These are phyloP conservation scores for Clitoria ternatea DNA, from an alignment of 306 rosid genomes.

Conservation along the genomic window DNA sequence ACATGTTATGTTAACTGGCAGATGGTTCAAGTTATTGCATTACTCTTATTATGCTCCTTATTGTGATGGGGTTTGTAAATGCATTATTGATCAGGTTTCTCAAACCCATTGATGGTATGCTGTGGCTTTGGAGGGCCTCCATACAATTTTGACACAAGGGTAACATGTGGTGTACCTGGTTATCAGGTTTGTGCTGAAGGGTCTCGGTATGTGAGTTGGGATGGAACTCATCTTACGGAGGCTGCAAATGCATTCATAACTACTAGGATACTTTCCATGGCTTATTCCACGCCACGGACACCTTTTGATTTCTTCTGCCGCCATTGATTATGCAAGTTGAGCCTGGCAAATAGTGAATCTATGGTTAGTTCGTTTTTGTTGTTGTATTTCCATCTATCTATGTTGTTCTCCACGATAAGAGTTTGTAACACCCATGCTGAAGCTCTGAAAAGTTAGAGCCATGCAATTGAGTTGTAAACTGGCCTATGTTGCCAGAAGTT, in stretches of 20 bases:
- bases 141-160: slow-evolving; percentile 60
- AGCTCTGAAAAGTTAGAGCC: neutral
- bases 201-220: slow-evolving; percentile 64
- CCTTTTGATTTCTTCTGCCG: slow-evolving; percentile 70
- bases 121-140: slow-evolving; percentile 94
- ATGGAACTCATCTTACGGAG: slow-evolving; percentile 74
- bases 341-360: neutral
- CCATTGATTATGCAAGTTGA: slow-evolving; percentile 24
- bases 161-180: slow-evolving; percentile 82
- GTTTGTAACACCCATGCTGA: neutral
- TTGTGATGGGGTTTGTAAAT: slow-evolving; percentile 15
- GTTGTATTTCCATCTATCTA: neutral
- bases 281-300: slow-evolving; percentile 61
- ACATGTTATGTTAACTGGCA: neutral
- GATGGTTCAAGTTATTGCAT: neutral
- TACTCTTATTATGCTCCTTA: neutral
- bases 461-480: slow-evolving; percentile 13
- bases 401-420: slow-evolving; percentile 16
- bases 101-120: slow-evolving; percentile 76
- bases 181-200: slow-evolving; percentile 61
- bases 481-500: neutral
- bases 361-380: neutral
- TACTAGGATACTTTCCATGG: slow-evolving; percentile 55
- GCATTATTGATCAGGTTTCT: slow-evolving; percentile 50
- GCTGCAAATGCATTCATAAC: slow-evolving; percentile 69